A percentile compares a stretch with the other conserved stretches of the same genome.
Conservation (phyloP, 2,329 filamentous ascomycete genomes). For the Cytospora mali region DNA sequence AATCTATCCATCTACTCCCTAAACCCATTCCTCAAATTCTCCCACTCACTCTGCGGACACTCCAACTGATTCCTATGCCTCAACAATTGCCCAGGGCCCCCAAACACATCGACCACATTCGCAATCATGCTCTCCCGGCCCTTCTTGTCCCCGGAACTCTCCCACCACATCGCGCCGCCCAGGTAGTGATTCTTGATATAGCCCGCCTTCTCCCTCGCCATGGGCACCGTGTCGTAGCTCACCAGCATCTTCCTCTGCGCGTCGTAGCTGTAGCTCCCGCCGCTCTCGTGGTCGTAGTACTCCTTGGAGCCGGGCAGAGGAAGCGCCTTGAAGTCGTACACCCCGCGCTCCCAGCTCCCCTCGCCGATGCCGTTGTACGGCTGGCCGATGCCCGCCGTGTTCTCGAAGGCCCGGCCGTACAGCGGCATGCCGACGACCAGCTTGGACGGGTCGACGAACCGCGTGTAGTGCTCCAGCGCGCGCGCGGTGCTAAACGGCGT, state of each 20-base stretch:
- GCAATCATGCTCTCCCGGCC: conserved; percentile 69
- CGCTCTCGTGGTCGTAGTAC: conserved; percentile 61
- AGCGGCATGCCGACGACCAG: conserved; percentile 90
- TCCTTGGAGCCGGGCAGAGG: conserved; percentile 70
- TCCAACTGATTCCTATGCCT: conserved; percentile 60
- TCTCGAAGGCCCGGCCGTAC: conserved; percentile 83
- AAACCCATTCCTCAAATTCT: conserved; percentile 66
- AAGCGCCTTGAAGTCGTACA: conserved; percentile 87
- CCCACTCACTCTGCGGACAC: conserved; percentile 70
- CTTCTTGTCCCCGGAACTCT: conserved; percentile 75
- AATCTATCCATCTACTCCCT: conserved; percentile 43
- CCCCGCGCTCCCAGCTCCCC: conserved; percentile 81
- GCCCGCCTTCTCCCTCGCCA: conserved; percentile 69
- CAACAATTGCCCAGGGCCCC: conserved; percentile 54
- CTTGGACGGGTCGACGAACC: conserved; percentile 69
- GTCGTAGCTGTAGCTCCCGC: conserved; percentile 80
- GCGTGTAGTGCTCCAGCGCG: conserved; percentile 73
- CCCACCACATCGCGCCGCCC: conserved; percentile 98
- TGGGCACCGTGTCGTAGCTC: conserved; percentile 73
- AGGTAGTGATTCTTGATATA: conserved; percentile 70
- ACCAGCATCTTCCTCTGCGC: conserved; percentile 65
- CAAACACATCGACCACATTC: conserved; percentile 62
- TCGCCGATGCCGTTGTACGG: conserved; percentile 72
- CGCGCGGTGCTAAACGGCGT: conserved; percentile 79
- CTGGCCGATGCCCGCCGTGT: conserved; percentile 73